These are phyloP conservation scores for Hanseniaspora uvarum DNA, from an alignment of 1,139 yeast species.

Conservation along the genomic window DNA sequence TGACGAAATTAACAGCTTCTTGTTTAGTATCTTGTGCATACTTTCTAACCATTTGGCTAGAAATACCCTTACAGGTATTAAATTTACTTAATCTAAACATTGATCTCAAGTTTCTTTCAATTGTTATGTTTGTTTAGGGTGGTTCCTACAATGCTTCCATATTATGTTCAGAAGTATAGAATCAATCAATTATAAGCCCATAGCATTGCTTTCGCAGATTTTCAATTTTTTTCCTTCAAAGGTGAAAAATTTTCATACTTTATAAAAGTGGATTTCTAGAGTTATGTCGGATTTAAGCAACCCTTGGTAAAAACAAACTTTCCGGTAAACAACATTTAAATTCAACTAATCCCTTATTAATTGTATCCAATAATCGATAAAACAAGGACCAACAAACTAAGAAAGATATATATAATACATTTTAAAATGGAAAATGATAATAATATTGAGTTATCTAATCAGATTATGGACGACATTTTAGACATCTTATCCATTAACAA, in stretches of 20 bases:
- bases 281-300: not conserved
- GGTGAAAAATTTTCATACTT: not conserved
- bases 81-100: not conserved
- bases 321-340: not conserved
- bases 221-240: not conserved
- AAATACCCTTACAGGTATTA: not conserved
- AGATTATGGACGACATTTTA: slow-evolving; percentile 15
- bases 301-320: not conserved
- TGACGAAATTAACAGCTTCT: not conserved
- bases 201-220: too few relatives aligned
- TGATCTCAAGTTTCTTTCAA: too few relatives aligned
- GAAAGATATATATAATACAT: not conserved
- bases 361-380: too few relatives aligned
- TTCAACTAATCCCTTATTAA: too few relatives aligned
- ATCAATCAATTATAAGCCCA: too few relatives aligned
- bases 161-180: too few relatives aligned
- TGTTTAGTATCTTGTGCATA: not conserved
- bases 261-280: too few relatives aligned
- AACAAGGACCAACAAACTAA: too few relatives aligned
- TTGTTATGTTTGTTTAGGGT: not conserved
- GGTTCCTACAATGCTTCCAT: too few relatives aligned
- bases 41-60: not conserved
- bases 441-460: slow-evolving; percentile 5
- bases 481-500: slow-evolving; percentile 11
- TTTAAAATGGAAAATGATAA: slow-evolving; percentile 5